Evolutionary conservation across 2,329 filamentous ascomycete genomes (phyloP), one percentile per base, ranked within the genome.

Genomic region (Sarocladium strictum): DNA sequence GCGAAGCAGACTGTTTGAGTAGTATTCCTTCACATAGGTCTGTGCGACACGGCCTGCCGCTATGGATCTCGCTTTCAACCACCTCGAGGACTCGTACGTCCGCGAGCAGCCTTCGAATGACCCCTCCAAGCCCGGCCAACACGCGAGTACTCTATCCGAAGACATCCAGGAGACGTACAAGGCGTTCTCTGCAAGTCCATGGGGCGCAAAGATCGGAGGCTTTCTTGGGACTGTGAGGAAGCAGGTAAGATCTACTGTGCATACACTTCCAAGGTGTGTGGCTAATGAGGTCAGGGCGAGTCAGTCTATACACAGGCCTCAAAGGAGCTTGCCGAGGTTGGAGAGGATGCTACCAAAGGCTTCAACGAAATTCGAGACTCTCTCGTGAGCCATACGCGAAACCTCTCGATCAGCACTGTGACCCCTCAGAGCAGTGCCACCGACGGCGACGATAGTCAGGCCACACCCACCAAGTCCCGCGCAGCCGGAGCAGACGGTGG

Each of bases 31-130:
- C 29, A 7, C 15, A 6, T 38, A 19, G 6, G 6, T 19, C 24
- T 17, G 15, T 17, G 47, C 47, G 47, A 51, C 47, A 35, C n/a
- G 11, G 3, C 29, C n/a, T 11, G 15, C 17, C 53, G 64, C 60
- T 60, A 97, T 99, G 94, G 94, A 99, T 81, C 79, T 95, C 66
- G 92, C 92, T 43, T 99, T 97, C 80, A 94, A 99, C 67, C 91
- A 96, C 71, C 96, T 97, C 64, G 90, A 96, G 75, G 86, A 94
- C 69, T 81, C 84, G 53, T 80, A 89, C 58, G 77, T 81, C 37
- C 80, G 83, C 63, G 77, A 85, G 55, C 66, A 76, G 57, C 75
- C 81, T 9, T 50, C 50, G 5, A 29, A 38, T 14, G 50, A 53
- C 50, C 50, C 50, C 47, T 67, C 75, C 50, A 67, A 73, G 54